These are phyloP conservation scores for Fusarium albosuccineum DNA, from an alignment of 2,329 filamentous ascomycete genomes.

Conservation along the genomic window DNA sequence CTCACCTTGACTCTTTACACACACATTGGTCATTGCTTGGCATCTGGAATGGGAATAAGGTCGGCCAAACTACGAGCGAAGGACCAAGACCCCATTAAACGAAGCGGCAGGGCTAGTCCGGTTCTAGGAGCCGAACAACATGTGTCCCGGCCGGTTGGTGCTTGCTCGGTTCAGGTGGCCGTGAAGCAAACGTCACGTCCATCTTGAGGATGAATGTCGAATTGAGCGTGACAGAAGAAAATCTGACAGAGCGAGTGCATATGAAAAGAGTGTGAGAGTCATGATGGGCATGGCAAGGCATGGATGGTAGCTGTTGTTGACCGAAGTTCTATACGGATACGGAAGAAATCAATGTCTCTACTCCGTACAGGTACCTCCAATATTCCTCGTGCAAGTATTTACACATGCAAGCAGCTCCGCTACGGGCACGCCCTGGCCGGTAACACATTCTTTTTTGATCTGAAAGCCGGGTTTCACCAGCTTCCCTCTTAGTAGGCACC, in stretches of 20 bases:
- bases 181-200: slow-evolving; percentile 10
- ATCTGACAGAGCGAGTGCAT: background rate
- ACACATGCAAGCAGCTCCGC: background rate
- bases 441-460: background rate
- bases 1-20: background rate
- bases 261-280: background rate
- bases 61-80: slow-evolving; percentile 21
- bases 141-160: slow-evolving; percentile 1
- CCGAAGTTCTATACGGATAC: background rate
- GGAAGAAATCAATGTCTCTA: background rate
- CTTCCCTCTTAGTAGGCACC: too few relatives aligned
- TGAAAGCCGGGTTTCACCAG: background rate
- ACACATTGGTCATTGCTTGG: slow-evolving; percentile 19
- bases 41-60: slow-evolving; percentile 27
- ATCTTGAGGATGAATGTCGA: slow-evolving; percentile 8
- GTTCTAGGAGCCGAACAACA: background rate
- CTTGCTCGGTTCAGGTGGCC: slow-evolving; percentile 13
- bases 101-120: background rate
- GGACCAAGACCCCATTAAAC: slow-evolving; percentile 10
- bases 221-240: background rate
- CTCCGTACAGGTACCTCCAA: slow-evolving; percentile 7
- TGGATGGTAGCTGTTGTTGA: background rate
- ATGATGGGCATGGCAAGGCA: background rate
- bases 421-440: slow-evolving; percentile 6
- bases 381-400: background rate